These are phyloP conservation scores for Lentinula detonsa DNA, from an alignment of 768 basidiomycete species.

Conservation along the genomic window DNA sequence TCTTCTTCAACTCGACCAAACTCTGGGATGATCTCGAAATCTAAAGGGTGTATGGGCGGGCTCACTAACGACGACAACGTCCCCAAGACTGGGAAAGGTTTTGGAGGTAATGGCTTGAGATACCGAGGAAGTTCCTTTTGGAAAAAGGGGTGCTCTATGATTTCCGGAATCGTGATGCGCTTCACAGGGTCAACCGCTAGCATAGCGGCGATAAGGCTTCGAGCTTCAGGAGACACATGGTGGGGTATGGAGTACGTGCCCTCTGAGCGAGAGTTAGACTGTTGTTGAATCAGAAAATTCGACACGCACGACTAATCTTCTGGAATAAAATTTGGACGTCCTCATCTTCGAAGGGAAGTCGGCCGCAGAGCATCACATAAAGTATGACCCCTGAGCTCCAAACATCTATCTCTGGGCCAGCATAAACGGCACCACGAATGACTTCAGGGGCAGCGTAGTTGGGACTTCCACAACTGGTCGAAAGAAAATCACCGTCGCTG, in stretches of 20 bases:
- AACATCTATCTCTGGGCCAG: constrained; percentile 97
- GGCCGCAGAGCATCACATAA: constrained; percentile 95
- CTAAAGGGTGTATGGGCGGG: constrained; percentile 47
- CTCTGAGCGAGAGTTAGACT: constrained; percentile 37
- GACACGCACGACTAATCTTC: constrained; percentile 81
- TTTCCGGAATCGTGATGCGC: constrained; percentile 90
- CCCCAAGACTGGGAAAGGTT: constrained; percentile 71
- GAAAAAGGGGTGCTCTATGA: constrained; percentile 89
- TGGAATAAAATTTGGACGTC: constrained; percentile 89
- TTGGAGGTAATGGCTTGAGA: constrained; percentile 75
- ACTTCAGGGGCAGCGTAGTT: constrained; percentile 99
- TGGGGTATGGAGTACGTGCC: constrained; percentile 82
- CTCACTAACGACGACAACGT: constrained; percentile 67
- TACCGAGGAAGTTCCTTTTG: constrained; percentile 81
- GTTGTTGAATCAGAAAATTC: neutral
- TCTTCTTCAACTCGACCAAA: constrained; percentile 90
- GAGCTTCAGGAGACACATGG: constrained; percentile 75
- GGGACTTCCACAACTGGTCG: constrained; percentile 96
- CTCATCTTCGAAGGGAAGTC: constrained; percentile 96
- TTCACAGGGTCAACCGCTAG: constrained; percentile 92
- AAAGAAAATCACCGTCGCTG: constrained; percentile 93
- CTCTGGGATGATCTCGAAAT: constrained; percentile 86
- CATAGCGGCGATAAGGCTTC: constrained; percentile 79
- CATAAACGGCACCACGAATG: constrained; percentile 91
- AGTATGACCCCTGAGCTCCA: constrained; percentile 99